Base-by-base conservation (phyloP, 2,329 filamentous ascomycete species). In the Trichoderma afroharzianum region DNA sequence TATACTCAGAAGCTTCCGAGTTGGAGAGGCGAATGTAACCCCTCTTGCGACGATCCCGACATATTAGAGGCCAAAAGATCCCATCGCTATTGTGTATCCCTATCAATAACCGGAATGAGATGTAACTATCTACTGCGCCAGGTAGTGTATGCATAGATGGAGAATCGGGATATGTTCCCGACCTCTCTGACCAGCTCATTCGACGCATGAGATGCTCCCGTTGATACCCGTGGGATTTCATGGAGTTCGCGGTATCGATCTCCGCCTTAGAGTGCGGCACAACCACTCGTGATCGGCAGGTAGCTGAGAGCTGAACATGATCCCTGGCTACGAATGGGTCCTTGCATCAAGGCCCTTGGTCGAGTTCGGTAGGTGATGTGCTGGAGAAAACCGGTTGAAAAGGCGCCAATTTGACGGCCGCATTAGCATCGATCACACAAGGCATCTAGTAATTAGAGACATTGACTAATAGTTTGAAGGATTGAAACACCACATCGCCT, bases 311-410 rank as follows among this genome's bases (percentile, higher is more conserved):
- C 66, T 68, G 66, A 21, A 50, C 26, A n/a, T 21, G n/a, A 61
- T 26, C 66, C 55, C 21, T 47, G 55, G 50, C n/a, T 9, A 11
- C 3, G 18, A 50, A 68, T 61, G 66, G 66, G 63, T 28, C 63
- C 43, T 39, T 36, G 30, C 18, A 21, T 53, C 39, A 36, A 14
- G 36, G 33, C 39, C 3, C 9, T 47, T 68, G 26, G 36, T 50
- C 66, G n/a, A 61, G 57, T 68, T 68, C 14, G 55, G 66, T 33
- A 59, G 66, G 66, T 68, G 66, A 33, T 61, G 3, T 26, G 28
- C 36, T 18, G 1, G 14, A 18, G 36, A 9, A 68, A n/a, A 7
- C 55, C 26, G 26, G 36, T 39, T 50, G 33, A 8, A 33, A 26
- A 15, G 18, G n/a, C 26, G 26, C 36, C 39, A 33, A 18, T 1